phyloP scores from a whole-genome alignment of 169 alveolate species.

The Babesia ovata region DNA sequence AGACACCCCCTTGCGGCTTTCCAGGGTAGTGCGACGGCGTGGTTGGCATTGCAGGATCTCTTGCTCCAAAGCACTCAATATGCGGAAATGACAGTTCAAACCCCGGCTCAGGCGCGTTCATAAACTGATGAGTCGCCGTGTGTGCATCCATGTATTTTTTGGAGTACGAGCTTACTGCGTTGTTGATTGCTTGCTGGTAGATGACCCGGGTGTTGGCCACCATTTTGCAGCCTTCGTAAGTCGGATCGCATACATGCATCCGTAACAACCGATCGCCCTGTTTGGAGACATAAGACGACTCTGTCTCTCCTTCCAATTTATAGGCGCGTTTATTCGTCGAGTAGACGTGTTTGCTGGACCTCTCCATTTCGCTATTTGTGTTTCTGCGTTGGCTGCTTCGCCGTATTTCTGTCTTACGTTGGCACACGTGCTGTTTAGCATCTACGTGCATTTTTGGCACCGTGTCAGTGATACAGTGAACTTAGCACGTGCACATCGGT shows the following conservation, averaged over 20 bases:
- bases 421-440: not conserved
- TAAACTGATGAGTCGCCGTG: too few relatives aligned
- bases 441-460: not conserved
- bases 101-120: too few relatives aligned
- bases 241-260: not conserved
- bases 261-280: not conserved
- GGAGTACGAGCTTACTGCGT: too few relatives aligned
- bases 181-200: too few relatives aligned
- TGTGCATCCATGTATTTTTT: too few relatives aligned
- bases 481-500: constrained; percentile 34
- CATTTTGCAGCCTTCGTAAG: not conserved
- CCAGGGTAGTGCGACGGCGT: too few relatives aligned
- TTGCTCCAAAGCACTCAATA: too few relatives aligned
- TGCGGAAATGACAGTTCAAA: too few relatives aligned
- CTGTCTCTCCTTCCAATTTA: not conserved
- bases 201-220: not conserved
- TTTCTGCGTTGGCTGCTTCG: not conserved
- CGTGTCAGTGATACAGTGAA: not conserved
- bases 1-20: too few relatives aligned
- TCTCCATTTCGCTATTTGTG: not conserved
- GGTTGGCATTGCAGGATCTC: too few relatives aligned
- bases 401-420: not conserved
- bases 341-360: constrained; percentile 21
- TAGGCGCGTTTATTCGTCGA: constrained; percentile 15
- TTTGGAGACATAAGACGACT: not conserved